A percentile compares a stretch with the other conserved stretches of the same genome.
Evolutionary conservation across 2,329 filamentous ascomycete genomes (phyloP).

Genomic region (Microdochium trichocladiopsis): DNA sequence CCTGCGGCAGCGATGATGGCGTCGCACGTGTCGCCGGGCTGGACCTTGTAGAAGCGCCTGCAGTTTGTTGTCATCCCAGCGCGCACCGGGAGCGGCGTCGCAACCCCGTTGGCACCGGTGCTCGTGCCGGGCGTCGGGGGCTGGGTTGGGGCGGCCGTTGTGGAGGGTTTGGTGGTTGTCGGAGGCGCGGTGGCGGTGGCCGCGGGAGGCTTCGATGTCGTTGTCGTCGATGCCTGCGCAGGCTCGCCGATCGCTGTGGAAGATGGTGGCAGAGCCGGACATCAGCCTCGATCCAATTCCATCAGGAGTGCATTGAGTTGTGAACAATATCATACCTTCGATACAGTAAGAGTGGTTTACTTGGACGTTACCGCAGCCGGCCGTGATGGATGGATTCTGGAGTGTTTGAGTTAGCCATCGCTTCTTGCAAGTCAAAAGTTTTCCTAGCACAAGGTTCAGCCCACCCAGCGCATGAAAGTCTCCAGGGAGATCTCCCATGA

Average conservation of each 20-base stretch:
- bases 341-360: slow-evolving; percentile 1
- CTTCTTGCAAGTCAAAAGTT: background rate
- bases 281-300: background rate
- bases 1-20: too few relatives aligned
- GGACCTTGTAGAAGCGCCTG: background rate
- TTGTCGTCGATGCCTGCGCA: background rate
- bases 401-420: background rate
- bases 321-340: background rate
- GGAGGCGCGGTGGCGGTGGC: background rate
- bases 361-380: background rate
- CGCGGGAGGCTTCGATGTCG: background rate
- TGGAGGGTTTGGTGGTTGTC: background rate
- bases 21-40: too few relatives aligned
- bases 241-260: background rate
- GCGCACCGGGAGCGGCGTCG: background rate
- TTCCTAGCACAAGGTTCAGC: background rate
- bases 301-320: background rate
- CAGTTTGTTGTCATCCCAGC: background rate
- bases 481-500: slow-evolving; percentile 1
- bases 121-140: background rate
- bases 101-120: background rate
- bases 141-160: background rate
- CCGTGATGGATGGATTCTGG: slow-evolving; percentile 2
- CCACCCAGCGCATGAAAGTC: slow-evolving; percentile 1
- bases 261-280: background rate